Percentiles rank a stretch among this genome's conserved stretches.
Evolutionary conservation across 441 rosid species (phyloP).

Genomic region (Rhodomyrtus psidioides): DNA sequence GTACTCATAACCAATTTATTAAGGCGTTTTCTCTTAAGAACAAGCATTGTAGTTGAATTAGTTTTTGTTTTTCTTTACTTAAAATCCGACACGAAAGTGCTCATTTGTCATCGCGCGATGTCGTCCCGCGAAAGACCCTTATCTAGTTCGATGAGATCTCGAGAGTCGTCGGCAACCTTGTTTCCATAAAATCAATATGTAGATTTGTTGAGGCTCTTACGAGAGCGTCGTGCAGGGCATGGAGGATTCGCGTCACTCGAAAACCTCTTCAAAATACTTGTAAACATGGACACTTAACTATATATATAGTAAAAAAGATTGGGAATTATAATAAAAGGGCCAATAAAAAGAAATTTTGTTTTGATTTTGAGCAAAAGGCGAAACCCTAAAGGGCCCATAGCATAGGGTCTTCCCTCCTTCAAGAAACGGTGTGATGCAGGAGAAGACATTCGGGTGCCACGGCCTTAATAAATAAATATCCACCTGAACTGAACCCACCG

Average conservation of each 20-base stretch:
- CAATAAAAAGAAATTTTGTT: not conserved
- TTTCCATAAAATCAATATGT: no score
- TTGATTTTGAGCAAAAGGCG: not conserved
- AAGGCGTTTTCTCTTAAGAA: not conserved
- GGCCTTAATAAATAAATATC: not conserved
- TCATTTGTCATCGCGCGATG: accelerated
- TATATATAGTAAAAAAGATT: no score
- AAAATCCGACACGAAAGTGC: accelerated
- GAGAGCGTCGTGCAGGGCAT: not conserved
- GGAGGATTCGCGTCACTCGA: not conserved
- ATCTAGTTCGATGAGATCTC: not conserved
- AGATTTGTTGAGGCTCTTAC: not conserved
- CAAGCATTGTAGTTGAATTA: accelerated
- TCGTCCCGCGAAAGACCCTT: not conserved
- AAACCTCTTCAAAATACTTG: not conserved
- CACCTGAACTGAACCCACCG: not conserved
- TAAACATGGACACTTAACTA: not conserved
- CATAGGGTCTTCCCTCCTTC: not conserved
- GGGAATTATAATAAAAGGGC: not conserved
- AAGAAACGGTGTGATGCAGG: not conserved
- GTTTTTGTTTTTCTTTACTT: accelerated
- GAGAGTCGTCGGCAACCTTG: accelerated
- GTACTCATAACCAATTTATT: not conserved
- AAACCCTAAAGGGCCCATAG: not conserved
- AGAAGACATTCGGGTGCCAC: not conserved